Evolutionary conservation across 257 asterid genomes (phyloP).

Genomic region (Nicotiana tabacum): DNA sequence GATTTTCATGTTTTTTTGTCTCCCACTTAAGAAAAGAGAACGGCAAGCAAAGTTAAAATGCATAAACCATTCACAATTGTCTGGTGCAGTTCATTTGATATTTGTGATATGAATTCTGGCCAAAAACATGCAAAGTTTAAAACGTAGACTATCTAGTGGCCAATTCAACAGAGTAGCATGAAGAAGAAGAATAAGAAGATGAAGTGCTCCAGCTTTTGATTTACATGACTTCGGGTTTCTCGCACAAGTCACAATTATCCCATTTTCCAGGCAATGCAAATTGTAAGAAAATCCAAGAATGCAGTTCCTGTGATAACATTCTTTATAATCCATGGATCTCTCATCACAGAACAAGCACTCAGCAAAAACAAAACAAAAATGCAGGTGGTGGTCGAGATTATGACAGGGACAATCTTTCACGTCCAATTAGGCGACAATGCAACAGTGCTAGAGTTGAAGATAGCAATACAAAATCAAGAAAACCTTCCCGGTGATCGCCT

Average conservation of each 20-base stretch:
- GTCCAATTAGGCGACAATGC: constrained; percentile 43
- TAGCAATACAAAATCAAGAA: constrained; percentile 45
- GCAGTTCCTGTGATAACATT: constrained; percentile 23
- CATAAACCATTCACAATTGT: background rate
- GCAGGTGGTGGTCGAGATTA: constrained; percentile 52
- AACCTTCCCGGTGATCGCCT: constrained; percentile 42
- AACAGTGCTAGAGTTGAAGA: constrained; percentile 50
- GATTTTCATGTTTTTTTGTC: no score
- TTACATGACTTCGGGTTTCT: background rate
- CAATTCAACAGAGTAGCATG: background rate
- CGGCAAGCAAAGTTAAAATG: no score
- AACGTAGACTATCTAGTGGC: background rate
- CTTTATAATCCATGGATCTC: constrained; percentile 11
- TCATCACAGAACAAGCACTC: background rate
- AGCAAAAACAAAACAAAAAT: constrained; percentile 18
- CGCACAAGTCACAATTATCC: constrained; percentile 12
- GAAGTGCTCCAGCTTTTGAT: background rate
- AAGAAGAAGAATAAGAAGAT: background rate
- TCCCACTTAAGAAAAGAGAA: no score
- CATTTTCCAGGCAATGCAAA: constrained; percentile 18
- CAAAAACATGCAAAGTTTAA: background rate
- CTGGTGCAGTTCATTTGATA: background rate
- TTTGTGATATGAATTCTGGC: background rate
- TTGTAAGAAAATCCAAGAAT: constrained; percentile 29
- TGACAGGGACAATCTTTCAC: constrained; percentile 48